Percentiles rank a stretch among this genome's conserved stretches.
Evolutionary conservation across 768 basidiomycete species (phyloP).

Genomic region (Crepidotus variabilis): DNA sequence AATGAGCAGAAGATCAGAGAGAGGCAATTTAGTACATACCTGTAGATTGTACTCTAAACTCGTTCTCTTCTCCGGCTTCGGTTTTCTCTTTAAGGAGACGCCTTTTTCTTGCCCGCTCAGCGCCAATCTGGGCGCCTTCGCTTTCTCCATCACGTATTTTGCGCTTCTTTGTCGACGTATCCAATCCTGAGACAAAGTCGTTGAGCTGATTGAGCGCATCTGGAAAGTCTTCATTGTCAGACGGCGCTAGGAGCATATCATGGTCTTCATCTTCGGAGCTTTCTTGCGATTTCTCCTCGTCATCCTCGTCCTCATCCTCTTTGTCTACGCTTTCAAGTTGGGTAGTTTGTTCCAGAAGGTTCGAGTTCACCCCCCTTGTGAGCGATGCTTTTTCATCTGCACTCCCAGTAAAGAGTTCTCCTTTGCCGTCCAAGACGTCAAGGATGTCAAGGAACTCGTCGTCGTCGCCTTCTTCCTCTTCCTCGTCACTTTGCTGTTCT

Average conservation of each 20-base stretch:
- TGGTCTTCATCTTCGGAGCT: slow-evolving; percentile 41
- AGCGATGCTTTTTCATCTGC: slow-evolving; percentile 30
- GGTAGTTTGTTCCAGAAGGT: slow-evolving; percentile 9
- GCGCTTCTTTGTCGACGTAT: slow-evolving; percentile 61
- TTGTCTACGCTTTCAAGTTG: slow-evolving; percentile 28
- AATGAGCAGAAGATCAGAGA: slow-evolving; percentile 4
- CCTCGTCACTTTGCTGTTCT: slow-evolving; percentile 34
- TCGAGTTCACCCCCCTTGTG: slow-evolving; percentile 21
- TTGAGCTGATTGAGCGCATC: slow-evolving; percentile 69
- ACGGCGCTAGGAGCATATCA: slow-evolving; percentile 40
- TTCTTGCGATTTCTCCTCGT: slow-evolving; percentile 33
- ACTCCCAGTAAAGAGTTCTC: slow-evolving; percentile 39
- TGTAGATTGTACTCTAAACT: slow-evolving; percentile 59
- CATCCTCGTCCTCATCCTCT: slow-evolving; percentile 27
- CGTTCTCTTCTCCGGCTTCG: slow-evolving; percentile 76
- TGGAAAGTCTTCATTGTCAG: slow-evolving; percentile 50
- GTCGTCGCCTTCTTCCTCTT: slow-evolving; percentile 44
- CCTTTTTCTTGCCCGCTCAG: slow-evolving; percentile 43
- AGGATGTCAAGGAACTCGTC: slow-evolving; percentile 61
- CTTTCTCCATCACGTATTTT: slow-evolving; percentile 49
- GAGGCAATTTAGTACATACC: slow-evolving; percentile 31
- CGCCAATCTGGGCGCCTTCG: slow-evolving; percentile 14
- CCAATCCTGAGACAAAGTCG: slow-evolving; percentile 66
- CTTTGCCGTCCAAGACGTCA: slow-evolving; percentile 65
- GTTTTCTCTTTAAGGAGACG: slow-evolving; percentile 68